Percentiles rank a stretch among this genome's conserved stretches.
Conservation (phyloP, 164 flowering plant genomes). For the Tetrastigma voinierianum region DNA sequence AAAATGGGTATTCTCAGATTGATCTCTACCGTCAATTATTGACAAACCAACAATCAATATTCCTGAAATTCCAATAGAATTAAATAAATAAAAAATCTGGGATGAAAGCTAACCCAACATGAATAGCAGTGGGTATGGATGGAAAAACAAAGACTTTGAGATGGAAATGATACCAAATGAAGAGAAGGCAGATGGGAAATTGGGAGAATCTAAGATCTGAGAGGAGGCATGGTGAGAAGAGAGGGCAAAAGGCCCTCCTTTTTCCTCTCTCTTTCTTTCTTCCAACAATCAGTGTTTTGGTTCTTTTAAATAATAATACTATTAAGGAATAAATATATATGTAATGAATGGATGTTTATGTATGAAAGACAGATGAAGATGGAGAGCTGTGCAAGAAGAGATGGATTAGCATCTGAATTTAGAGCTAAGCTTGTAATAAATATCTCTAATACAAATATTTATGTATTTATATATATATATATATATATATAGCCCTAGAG, state of each 20-base stretch:
- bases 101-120: conserved; percentile 3
- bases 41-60: conserved; percentile 28
- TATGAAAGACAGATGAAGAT: conserved; percentile 15
- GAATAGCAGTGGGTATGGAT: not conserved
- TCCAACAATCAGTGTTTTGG: conserved; percentile 14
- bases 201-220: conserved; percentile 57
- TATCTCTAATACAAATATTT: too few species aligned
- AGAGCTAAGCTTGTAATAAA: not conserved
- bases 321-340: conserved; percentile 1
- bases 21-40: conserved; percentile 23
- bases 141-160: conserved; percentile 3
- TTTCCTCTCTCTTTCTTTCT: conserved; percentile 21
- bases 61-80: conserved; percentile 17
- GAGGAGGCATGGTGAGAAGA: conserved; percentile 51
- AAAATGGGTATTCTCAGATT: conserved; percentile 21
- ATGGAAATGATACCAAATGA: conserved; percentile 22
- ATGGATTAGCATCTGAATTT: conserved; percentile 23
- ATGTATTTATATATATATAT: conserved; percentile 10
- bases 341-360: conserved; percentile 13
- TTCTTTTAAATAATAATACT: conserved; percentile 3
- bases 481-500: conserved; percentile 19
- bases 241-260: conserved; percentile 57
- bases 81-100: conserved; percentile 4
- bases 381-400: conserved; percentile 16
- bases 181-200: conserved; percentile 28